These are phyloP conservation scores for Torulaspora gathmanii DNA, from an alignment of 805 yeast genomes.

Conservation along the genomic window DNA sequence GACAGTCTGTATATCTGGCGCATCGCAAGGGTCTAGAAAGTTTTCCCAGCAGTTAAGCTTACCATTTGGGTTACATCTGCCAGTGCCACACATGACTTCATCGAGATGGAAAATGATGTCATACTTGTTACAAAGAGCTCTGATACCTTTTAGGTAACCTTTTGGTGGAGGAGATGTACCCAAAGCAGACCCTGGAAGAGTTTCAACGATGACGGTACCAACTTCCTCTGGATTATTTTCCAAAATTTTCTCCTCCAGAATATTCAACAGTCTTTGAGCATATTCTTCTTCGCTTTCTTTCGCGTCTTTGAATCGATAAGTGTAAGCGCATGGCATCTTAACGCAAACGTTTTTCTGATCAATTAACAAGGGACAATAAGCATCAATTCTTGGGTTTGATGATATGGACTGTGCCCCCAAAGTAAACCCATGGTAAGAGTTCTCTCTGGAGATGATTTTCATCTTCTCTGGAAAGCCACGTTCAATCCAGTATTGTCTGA, in stretches of 20 bases:
- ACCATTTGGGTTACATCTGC: conserved; percentile 43
- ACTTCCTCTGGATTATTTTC: conserved; percentile 43
- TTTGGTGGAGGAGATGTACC: conserved; percentile 45
- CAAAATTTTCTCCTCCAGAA: conserved; percentile 41
- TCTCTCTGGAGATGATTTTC: conserved; percentile 41
- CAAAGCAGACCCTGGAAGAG: conserved; percentile 46
- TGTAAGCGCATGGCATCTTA: conserved; percentile 34
- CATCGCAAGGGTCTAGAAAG: conserved; percentile 35
- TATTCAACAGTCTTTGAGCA: conserved; percentile 36
- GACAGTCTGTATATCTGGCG: conserved; percentile 46
- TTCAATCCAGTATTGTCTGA: conserved; percentile 44
- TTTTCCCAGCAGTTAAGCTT: conserved; percentile 46
- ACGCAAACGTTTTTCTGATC: conserved; percentile 23
- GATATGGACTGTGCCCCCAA: conserved; percentile 41
- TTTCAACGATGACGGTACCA: conserved; percentile 43
- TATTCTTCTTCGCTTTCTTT: conserved; percentile 42
- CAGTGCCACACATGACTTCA: conserved; percentile 57
- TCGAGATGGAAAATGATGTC: conserved; percentile 48
- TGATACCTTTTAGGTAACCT: conserved; percentile 45
- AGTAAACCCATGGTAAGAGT: conserved; percentile 49
- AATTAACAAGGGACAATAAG: conserved; percentile 30
- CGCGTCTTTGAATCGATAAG: conserved; percentile 31
- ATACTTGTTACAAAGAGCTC: conserved; percentile 47
- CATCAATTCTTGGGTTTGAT: conserved; percentile 35
- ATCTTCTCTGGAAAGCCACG: conserved; percentile 40